Conservation (phyloP, 2,329 filamentous ascomycete genomes). For the Pseudocercospora vitis region DNA sequence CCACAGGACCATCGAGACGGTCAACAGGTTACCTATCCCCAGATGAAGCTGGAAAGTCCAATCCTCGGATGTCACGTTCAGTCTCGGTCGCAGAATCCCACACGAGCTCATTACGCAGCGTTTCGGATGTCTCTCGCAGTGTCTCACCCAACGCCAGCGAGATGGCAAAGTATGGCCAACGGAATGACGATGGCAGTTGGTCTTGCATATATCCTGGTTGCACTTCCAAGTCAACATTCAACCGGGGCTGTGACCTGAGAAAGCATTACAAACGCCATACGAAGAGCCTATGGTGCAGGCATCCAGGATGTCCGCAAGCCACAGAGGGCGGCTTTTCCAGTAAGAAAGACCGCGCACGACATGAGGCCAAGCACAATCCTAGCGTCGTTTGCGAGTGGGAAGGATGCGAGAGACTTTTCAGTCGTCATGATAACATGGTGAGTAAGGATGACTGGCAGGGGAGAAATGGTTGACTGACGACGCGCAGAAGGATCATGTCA, state of each 20-base stretch:
- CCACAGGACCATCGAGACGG: conserved; percentile 15
- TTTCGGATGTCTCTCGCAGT: conserved; percentile 34
- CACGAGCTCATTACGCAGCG: conserved; percentile 31
- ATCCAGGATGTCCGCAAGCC: conserved; percentile 59
- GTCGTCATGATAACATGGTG: conserved; percentile 63
- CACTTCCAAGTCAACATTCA: conserved; percentile 59
- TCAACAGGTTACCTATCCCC: conserved; percentile 27
- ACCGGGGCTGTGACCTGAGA: conserved; percentile 60
- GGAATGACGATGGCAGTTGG: conserved; percentile 54
- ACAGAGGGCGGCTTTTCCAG: conserved; percentile 60
- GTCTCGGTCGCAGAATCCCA: conserved; percentile 32
- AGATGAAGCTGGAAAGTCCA: conserved; percentile 13
- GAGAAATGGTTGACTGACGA: conserved; percentile 10
- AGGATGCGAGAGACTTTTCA: conserved; percentile 59
- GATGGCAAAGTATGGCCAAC: conserved; percentile 42
- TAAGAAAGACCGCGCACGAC: conserved; percentile 62
- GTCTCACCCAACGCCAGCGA: conserved; percentile 36
- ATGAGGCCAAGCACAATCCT: conserved; percentile 63
- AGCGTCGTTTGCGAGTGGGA: conserved; percentile 60
- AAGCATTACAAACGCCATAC: conserved; percentile 65
- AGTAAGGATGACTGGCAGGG: conserved; percentile 19
- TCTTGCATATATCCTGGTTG: conserved; percentile 60
- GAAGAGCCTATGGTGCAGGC: conserved; percentile 61
- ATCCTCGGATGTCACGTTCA: conserved; percentile 24
- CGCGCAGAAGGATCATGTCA: conserved; percentile 34